Evolutionary conservation across 345 rosid species (phyloP).

Genomic region (Euclidium syriacum): DNA sequence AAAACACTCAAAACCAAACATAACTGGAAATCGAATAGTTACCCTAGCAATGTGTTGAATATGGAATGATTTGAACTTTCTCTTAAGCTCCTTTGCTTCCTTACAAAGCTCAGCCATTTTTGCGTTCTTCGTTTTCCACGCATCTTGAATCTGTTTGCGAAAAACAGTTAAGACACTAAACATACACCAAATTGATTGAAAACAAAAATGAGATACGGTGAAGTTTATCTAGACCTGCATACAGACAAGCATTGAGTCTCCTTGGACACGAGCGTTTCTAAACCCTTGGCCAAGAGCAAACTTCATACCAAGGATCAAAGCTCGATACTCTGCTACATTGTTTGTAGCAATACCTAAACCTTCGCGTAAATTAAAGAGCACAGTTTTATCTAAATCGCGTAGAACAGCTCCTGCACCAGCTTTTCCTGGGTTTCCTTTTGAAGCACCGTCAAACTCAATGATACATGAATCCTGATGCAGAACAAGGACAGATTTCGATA

Average conservation of each 20-base stretch:
- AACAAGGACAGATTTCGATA: too few species aligned
- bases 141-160: constrained; percentile 76
- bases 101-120: constrained; percentile 59
- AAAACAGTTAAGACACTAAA: too few species aligned
- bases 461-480: too few species aligned
- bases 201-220: neutral
- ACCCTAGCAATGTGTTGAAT: constrained; percentile 72
- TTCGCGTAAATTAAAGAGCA: constrained; percentile 43
- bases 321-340: constrained; percentile 87
- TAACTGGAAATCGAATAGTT: neutral
- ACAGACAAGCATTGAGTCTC: constrained; percentile 84
- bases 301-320: constrained; percentile 61
- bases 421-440: constrained; percentile 93
- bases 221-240: constrained; percentile 57
- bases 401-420: constrained; percentile 96
- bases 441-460: constrained; percentile 92
- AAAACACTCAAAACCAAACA: neutral
- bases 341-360: constrained; percentile 79
- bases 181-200: too few species aligned
- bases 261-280: constrained; percentile 43
- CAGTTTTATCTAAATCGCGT: constrained; percentile 48
- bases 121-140: constrained; percentile 62
- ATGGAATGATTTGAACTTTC: constrained; percentile 51
- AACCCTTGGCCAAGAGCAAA: constrained; percentile 64
- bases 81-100: constrained; percentile 65